These are phyloP conservation scores for Thielaviopsis populi DNA, from an alignment of 2,329 filamentous ascomycete genomes.

Conservation along the genomic window DNA sequence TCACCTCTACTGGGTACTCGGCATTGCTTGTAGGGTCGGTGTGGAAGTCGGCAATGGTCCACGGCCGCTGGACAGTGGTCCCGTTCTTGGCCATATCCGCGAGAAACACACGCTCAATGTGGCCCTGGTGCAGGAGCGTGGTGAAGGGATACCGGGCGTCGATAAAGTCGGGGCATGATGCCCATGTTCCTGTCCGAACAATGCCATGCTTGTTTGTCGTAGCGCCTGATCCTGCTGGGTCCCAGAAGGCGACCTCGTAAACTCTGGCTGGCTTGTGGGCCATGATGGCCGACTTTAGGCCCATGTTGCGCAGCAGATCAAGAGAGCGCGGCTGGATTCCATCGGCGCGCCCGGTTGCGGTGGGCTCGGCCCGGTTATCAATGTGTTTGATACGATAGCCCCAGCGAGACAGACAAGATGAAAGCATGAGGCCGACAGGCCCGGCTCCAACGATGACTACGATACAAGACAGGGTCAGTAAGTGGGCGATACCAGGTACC, in stretches of 20 bases:
- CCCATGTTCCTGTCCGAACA: slow-evolving; percentile 58
- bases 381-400: slow-evolving; percentile 93
- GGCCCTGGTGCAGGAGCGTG: slow-evolving; percentile 54
- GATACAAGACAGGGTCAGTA: slow-evolving; percentile 19
- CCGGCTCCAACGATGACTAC: slow-evolving; percentile 77
- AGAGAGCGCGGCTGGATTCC: slow-evolving; percentile 83
- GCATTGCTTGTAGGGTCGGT: slow-evolving; percentile 35
- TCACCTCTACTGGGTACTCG: slow-evolving; percentile 67
- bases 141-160: slow-evolving; percentile 58
- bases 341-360: slow-evolving; percentile 71
- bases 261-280: slow-evolving; percentile 74
- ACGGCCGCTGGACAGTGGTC: slow-evolving; percentile 46
- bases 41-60: slow-evolving; percentile 46
- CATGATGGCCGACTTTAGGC: slow-evolving; percentile 78
- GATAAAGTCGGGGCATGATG: slow-evolving; percentile 74
- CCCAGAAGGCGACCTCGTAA: slow-evolving; percentile 63
- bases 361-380: slow-evolving; percentile 77
- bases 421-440: slow-evolving; percentile 74
- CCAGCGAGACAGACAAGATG: slow-evolving; percentile 78
- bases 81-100: slow-evolving; percentile 48
- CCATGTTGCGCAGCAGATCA: slow-evolving; percentile 78
- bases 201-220: slow-evolving; percentile 27
- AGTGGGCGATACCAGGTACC: slow-evolving; percentile 18
- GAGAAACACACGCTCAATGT: slow-evolving; percentile 57
- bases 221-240: slow-evolving; percentile 31